phyloP scores from a whole-genome alignment of 768 basidiomycete genomes.

The Infundibulicybe gibba region DNA sequence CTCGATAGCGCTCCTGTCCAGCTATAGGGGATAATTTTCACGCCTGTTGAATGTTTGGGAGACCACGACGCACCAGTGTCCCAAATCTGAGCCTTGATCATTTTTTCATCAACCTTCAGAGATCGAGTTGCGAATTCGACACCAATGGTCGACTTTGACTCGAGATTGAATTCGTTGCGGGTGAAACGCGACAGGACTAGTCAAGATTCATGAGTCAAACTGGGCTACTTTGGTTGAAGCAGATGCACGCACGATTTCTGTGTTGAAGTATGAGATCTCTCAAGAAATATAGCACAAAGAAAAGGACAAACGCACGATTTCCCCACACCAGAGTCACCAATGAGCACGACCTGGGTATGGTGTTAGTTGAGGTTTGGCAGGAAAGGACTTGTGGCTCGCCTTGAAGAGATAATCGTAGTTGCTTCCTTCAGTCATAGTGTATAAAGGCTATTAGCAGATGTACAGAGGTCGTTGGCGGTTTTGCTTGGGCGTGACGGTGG shows the following conservation, averaged over 20 bases:
- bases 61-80: constrained; percentile 74
- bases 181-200: constrained; percentile 99
- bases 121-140: constrained; percentile 98
- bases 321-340: constrained; percentile 98
- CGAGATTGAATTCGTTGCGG: constrained; percentile 98
- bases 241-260: not conserved
- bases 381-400: constrained; percentile 41
- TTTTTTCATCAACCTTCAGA: constrained; percentile 94
- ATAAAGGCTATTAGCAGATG: constrained; percentile 6
- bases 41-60: constrained; percentile 6
- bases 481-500: too few relatives aligned
- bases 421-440: constrained; percentile 81
- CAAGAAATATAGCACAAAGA: not conserved
- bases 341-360: constrained; percentile 81
- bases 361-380: constrained; percentile 6
- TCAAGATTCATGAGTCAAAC: not conserved
- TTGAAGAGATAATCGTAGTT: constrained; percentile 99
- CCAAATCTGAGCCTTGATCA: constrained; percentile 98
- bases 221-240: too few relatives aligned
- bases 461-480: constrained; percentile 10
- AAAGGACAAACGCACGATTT: constrained; percentile 81
- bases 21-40: constrained; percentile 43
- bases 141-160: constrained; percentile 98
- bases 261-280: not conserved
- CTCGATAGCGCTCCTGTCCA: constrained; percentile 96